These are phyloP conservation scores for Albifimbria verrucaria DNA, from an alignment of 2,329 filamentous ascomycete genomes.

Conservation along the genomic window DNA sequence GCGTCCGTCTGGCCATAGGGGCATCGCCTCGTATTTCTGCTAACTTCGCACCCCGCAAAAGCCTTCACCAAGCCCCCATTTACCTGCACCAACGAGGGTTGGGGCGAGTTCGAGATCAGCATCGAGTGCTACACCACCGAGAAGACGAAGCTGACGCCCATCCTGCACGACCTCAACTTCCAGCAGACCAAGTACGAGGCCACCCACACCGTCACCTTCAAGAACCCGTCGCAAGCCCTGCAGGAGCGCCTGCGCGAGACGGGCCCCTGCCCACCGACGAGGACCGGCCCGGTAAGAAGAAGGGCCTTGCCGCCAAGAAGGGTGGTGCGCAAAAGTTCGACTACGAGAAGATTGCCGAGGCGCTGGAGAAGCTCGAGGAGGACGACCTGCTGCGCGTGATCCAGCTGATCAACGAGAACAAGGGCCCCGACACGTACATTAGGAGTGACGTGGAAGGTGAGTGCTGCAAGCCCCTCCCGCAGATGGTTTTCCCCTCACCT, in stretches of 20 bases:
- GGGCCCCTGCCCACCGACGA: constrained; percentile 80
- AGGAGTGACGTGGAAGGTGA: constrained; percentile 95
- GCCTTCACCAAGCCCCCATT: constrained; percentile 84
- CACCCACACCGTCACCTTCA: constrained; percentile 78
- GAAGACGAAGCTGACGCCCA: constrained; percentile 73
- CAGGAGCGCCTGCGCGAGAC: constrained; percentile 77
- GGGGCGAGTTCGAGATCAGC: constrained; percentile 96
- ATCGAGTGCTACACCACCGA: constrained; percentile 81
- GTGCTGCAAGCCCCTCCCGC: constrained; percentile 32
- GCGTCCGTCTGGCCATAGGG: no score
- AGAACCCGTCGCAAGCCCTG: constrained; percentile 87
- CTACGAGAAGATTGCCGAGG: constrained; percentile 95
- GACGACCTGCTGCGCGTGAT: constrained; percentile 94
- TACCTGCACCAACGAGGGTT: constrained; percentile 87
- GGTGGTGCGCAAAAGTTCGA: constrained; percentile 75
- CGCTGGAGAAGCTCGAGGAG: constrained; percentile 81
- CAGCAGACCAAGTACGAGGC: constrained; percentile 75
- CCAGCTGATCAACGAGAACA: constrained; percentile 97
- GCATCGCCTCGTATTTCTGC: constrained; percentile 5
- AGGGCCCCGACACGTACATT: constrained; percentile 89
- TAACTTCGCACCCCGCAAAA: constrained; percentile 30
- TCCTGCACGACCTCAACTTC: constrained; percentile 93
- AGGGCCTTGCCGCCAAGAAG: constrained; percentile 64
- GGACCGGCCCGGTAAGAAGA: constrained; percentile 45
- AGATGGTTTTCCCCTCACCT: background rate